Evolutionary conservation across 768 basidiomycete species (phyloP), one percentile per base, ranked within the genome.

Genomic region (Rhodotorula graminis): DNA sequence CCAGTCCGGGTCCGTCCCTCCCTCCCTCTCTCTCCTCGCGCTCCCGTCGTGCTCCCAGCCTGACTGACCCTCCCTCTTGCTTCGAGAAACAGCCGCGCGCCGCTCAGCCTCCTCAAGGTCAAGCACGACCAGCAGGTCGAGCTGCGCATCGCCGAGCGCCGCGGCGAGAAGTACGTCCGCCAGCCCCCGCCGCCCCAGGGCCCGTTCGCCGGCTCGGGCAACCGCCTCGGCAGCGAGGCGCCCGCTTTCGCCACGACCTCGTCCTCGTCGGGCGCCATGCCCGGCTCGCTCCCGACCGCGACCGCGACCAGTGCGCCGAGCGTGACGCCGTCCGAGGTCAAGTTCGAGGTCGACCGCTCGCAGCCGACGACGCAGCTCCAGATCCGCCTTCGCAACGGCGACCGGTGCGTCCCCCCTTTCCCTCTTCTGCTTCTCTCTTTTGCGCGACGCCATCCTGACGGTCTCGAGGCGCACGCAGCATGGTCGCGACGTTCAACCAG

Each of bases 301-400:
- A 16, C 37, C 37, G 37, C 37, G 37, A 44, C 3, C 27, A n/a
- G 40, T 6, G n/a, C 57, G 21, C n/a, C 27, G 27, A 0, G 23
- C 33, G n/a, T 8, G 44, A 27, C 25, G 33, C n/a, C 14, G 60
- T 12, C 44, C 14, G 29, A 29, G 10, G 62, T 88, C 19, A 82
- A 82, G 65, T 95, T 93, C 78, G 87, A 89, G 80, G 91, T 97
- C 16, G 93, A 98, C 79, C 86, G 87, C 80, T 85, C 82, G 25
- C 84, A 85, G 80, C 94, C 95, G 11, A 90, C 88, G 60, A 96
- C 94, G 55, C 91, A 88, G 80, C 84, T 98, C 19, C 96, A 97
- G 83, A 86, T 98, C 69, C 84, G 96, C 66, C 79, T 98, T 65
- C 91, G 90, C 18, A 93, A 95, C 81, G 95, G 95, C 16, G 90